Conservation (phyloP, 2,329 filamentous ascomycete species). For the Aphanoascus verrucosus region DNA sequence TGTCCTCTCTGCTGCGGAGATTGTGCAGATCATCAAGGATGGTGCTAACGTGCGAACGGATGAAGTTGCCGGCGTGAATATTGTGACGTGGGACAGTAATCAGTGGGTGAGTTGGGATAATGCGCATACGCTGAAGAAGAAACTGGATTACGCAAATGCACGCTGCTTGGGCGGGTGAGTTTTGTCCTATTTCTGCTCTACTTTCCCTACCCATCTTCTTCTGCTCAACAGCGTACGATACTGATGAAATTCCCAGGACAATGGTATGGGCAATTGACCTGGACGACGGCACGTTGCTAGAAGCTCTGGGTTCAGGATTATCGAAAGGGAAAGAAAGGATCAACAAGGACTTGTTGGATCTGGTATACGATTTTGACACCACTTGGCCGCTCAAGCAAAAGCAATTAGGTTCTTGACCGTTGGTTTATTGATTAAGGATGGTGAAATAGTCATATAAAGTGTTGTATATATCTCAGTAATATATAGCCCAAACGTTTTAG, state of each 20-base stretch:
- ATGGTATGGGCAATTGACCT: slow-evolving; percentile 13
- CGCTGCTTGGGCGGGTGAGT: slow-evolving; percentile 21
- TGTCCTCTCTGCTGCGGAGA: slow-evolving; percentile 25
- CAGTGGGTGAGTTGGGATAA: slow-evolving; percentile 30
- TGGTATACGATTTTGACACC: not conserved
- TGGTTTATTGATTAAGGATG: not conserved
- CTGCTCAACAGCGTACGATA: too few species aligned
- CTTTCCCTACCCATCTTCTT: not conserved
- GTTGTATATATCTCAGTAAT: not conserved
- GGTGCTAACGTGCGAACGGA: slow-evolving; percentile 19
- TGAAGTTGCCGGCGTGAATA: slow-evolving; percentile 22
- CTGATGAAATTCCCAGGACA: not conserved
- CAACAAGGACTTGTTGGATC: not conserved
- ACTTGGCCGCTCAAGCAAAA: too few species aligned
- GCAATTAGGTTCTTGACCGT: not conserved
- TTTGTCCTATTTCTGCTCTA: not conserved
- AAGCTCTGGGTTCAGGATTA: slow-evolving; percentile 2
- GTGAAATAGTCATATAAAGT: too few species aligned
- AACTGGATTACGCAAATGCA: slow-evolving; percentile 25
- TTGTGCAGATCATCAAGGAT: slow-evolving; percentile 22
- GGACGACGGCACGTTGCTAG: slow-evolving; percentile 9
- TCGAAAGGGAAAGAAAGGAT: not conserved
- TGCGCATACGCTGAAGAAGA: slow-evolving; percentile 25
- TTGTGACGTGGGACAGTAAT: slow-evolving; percentile 19
- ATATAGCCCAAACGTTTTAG: too few species aligned